Evolutionary conservation across 352 stramenopile species (phyloP), one percentile per base, ranked within the genome.

Genomic region (Phytophthora quininea): DNA sequence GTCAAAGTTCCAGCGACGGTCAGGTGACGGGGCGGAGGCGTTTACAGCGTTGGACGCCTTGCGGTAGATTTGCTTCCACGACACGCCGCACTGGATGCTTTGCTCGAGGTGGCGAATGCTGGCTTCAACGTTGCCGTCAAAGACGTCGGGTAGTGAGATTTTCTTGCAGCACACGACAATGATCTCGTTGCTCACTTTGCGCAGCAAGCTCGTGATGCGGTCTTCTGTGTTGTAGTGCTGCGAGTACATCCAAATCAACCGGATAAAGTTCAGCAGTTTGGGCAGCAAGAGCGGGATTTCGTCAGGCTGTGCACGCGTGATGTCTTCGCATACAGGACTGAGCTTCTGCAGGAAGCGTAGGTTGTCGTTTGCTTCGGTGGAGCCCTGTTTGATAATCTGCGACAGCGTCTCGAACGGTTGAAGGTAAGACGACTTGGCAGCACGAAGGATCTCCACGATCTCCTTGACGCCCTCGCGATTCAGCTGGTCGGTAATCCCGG

Each of bases 121-220:
- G 6, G 76, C 82, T 50, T 96, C 86, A 19, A 98, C 91, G 64
- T 98, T 95, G n/a, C 91, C 93, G 62, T 98, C 89, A 40, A 98
- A 98, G 12, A 98, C 93, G 45, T 98, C 88, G 0, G 77, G 49
- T 0, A 98, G 76, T 38, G 83, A 93, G 42, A 98, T 97, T 58
- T 92, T 91, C 35, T 82, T 83, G 63, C 88, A 95, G 62, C 91
- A 98, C 6, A 96, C 85, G 30, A 84, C 75, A 38, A 98, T 98
- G 49, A 98, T 98, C 69, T 98, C 90, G 62, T 98, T 98, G 76
- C 90, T 98, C 27, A 98, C 93, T 60, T 98, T 98, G 1, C 94
- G 89, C 27, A 98, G 64, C 38, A 98, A 78, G 56, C 88, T 91
- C 27, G 91, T 98, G 57, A 98, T 88, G 5, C 93, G 88, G 53